These are phyloP conservation scores for Ampelomyces quisqualis DNA, from an alignment of 2,329 filamentous ascomycete species.

Conservation along the genomic window DNA sequence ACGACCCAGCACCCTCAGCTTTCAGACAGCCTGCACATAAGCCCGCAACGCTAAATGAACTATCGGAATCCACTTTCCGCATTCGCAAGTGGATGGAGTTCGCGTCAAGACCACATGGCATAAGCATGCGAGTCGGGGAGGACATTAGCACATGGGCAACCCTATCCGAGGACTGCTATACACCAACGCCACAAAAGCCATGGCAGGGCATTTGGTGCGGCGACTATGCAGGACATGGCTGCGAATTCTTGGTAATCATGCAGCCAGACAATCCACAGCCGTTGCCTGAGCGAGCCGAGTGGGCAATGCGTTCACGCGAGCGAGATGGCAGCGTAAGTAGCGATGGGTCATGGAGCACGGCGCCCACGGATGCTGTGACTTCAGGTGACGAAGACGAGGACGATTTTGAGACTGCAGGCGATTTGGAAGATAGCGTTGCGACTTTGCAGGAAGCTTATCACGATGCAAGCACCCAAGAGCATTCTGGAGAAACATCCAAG, in stretches of 20 bases:
- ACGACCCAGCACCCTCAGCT: slow-evolving; percentile 46
- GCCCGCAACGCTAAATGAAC: slow-evolving; percentile 57
- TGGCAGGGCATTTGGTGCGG: slow-evolving; percentile 92
- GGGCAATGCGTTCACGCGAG: slow-evolving; percentile 29
- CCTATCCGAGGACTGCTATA: slow-evolving; percentile 73
- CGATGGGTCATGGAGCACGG: slow-evolving; percentile 35
- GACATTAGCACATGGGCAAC: slow-evolving; percentile 67
- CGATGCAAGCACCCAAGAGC: neutral
- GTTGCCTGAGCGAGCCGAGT: slow-evolving; percentile 41
- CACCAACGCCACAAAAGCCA: slow-evolving; percentile 74
- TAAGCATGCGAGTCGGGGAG: slow-evolving; percentile 51
- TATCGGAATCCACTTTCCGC: slow-evolving; percentile 71
- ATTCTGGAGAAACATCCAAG: neutral
- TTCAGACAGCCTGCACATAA: slow-evolving; percentile 50
- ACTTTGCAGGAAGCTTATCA: slow-evolving; percentile 22
- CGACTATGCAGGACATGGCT: slow-evolving; percentile 84
- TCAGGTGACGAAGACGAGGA: slow-evolving; percentile 12
- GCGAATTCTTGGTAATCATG: slow-evolving; percentile 80
- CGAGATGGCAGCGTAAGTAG: slow-evolving; percentile 34
- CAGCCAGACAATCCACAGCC: slow-evolving; percentile 62
- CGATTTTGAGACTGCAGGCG: slow-evolving; percentile 14
- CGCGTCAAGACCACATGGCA: slow-evolving; percentile 31
- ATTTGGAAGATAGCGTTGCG: slow-evolving; percentile 47
- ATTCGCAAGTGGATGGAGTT: slow-evolving; percentile 77
- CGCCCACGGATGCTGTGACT: slow-evolving; percentile 21